Conservation (phyloP, 805 yeast genomes). For the Kluyveromyces aestuarii region DNA sequence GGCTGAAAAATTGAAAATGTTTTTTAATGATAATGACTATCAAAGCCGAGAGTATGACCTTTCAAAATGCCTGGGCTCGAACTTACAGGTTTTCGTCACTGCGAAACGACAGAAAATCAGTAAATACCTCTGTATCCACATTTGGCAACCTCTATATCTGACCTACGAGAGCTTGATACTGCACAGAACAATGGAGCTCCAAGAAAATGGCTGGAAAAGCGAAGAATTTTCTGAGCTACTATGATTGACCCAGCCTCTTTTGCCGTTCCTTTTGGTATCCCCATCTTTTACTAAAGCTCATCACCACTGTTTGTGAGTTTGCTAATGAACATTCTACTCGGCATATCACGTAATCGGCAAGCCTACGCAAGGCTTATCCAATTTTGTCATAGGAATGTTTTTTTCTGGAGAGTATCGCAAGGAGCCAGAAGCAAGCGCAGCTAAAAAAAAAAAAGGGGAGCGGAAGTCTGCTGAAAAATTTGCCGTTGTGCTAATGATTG, state of each 20-base stretch:
- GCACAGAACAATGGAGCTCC: background rate
- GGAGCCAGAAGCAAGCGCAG: no score
- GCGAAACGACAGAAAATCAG: background rate
- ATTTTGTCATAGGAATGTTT: no score
- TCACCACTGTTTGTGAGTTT: no score
- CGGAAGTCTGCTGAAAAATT: no score
- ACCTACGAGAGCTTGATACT: background rate
- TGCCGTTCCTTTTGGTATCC: background rate
- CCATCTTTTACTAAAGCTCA: background rate
- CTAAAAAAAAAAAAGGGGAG: no score
- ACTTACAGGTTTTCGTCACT: background rate
- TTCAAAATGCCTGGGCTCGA: background rate
- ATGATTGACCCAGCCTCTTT: background rate
- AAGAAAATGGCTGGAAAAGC: background rate
- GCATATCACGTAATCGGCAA: no score
- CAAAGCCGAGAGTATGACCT: conserved; percentile 1
- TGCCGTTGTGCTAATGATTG: background rate
- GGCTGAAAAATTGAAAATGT: conserved; percentile 8
- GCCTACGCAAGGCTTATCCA: no score
- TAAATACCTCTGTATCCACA: background rate
- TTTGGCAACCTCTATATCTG: background rate
- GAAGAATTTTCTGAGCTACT: background rate
- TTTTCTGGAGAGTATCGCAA: no score
- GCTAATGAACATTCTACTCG: no score
- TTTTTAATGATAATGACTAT: conserved; percentile 5